Evolutionary conservation across 495 filamentous ascomycete species (phyloP).

Genomic region (Penicillium paradoxum): DNA sequence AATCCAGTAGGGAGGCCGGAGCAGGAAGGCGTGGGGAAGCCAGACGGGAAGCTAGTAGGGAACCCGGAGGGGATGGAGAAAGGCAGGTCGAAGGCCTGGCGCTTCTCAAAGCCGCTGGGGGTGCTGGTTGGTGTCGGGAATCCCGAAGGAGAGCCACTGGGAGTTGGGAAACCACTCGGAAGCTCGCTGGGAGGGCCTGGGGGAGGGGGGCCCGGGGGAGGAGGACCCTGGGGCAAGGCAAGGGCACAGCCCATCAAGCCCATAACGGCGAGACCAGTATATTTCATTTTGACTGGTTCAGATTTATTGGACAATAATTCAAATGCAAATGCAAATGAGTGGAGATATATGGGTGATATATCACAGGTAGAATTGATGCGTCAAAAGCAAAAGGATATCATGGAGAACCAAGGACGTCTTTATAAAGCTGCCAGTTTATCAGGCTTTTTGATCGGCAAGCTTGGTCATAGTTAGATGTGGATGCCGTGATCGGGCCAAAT

Average conservation of each 20-base stretch:
- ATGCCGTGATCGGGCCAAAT: conserved; percentile 18
- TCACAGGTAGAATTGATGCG: neutral
- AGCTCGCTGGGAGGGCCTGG: neutral
- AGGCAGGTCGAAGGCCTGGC: neutral
- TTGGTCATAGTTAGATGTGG: conserved; percentile 2
- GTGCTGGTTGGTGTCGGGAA: neutral
- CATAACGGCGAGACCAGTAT: conserved; percentile 15
- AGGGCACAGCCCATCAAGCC: conserved; percentile 28
- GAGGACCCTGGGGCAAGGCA: conserved; percentile 16
- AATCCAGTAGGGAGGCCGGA: neutral
- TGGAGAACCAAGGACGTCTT: conserved; percentile 2
- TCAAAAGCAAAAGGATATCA: neutral
- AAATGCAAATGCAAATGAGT: neutral
- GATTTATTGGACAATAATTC: conserved; percentile 3
- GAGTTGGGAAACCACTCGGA: neutral
- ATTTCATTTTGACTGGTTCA: conserved; percentile 18
- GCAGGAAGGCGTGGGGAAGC: neutral
- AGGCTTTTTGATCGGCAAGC: neutral
- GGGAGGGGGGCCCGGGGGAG: neutral
- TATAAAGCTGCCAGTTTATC: conserved; percentile 8
- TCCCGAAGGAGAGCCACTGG: neutral
- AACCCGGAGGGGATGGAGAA: neutral
- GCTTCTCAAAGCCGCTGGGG: conserved; percentile 1
- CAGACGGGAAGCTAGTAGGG: neutral
- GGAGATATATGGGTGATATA: conserved; percentile 6